phyloP scores from a whole-genome alignment of 2,329 filamentous ascomycete species.

The Setomelanomma holmii region DNA sequence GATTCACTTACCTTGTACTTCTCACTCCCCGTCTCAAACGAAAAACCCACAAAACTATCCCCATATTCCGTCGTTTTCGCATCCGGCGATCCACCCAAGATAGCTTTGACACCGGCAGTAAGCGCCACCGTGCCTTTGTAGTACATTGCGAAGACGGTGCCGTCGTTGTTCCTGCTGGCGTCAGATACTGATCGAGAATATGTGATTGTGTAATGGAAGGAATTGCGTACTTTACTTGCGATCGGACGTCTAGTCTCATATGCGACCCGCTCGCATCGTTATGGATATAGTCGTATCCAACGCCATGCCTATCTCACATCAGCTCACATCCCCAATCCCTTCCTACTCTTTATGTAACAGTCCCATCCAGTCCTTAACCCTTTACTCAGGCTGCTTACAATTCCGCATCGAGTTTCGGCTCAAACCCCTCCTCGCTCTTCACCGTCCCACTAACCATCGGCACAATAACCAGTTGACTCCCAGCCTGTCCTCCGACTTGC shows the following conservation, averaged over 20 bases:
- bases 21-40: constrained; percentile 38
- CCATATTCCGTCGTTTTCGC: constrained; percentile 40
- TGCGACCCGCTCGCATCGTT: constrained; percentile 33
- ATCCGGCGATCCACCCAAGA: constrained; percentile 25
- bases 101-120: constrained; percentile 29
- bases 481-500: constrained; percentile 32
- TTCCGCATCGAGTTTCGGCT: constrained; percentile 35
- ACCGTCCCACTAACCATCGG: constrained; percentile 40
- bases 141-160: constrained; percentile 40
- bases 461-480: constrained; percentile 32
- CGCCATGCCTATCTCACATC: constrained; percentile 27
- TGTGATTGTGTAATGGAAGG: no score
- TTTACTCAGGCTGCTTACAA: constrained; percentile 14
- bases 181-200: background rate
- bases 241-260: constrained; percentile 40
- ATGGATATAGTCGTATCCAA: constrained; percentile 43
- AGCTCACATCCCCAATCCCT: background rate
- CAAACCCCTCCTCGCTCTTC: constrained; percentile 39
- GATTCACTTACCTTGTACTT: constrained; percentile 24
- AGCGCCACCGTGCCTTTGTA: constrained; percentile 40
- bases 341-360: background rate
- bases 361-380: no score
- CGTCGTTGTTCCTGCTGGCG: constrained; percentile 21
- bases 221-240: constrained; percentile 31
- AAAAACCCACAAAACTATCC: constrained; percentile 39